Evolutionary conservation across 73 alveolate genomes (phyloP).

Genomic region (Diophrys sp.): DNA sequence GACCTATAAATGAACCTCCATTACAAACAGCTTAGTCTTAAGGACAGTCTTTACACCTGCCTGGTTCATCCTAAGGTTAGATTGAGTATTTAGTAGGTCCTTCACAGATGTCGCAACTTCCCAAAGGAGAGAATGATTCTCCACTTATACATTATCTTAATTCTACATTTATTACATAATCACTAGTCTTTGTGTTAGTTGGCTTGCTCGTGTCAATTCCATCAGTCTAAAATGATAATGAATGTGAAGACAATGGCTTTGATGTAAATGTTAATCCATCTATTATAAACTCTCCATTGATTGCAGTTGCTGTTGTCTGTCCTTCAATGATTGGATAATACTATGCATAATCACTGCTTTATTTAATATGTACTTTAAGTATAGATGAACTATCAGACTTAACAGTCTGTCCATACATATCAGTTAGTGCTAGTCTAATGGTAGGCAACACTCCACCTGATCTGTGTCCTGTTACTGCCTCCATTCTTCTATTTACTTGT

Average conservation of each 20-base stretch:
- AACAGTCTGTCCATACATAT: slow-evolving; percentile 31
- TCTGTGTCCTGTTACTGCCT: not conserved
- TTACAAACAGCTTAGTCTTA: slow-evolving; percentile 20
- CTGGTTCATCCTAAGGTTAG: slow-evolving; percentile 8
- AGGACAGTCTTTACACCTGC: slow-evolving; percentile 21
- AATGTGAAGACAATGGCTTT: slow-evolving; percentile 18
- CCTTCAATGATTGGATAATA: slow-evolving; percentile 31
- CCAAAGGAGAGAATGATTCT: slow-evolving; percentile 28
- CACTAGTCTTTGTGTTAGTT: not conserved
- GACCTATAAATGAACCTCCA: slow-evolving; percentile 30
- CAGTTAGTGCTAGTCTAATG: slow-evolving; percentile 21
- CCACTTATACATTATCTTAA: slow-evolving; percentile 33
- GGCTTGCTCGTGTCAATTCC: slow-evolving; percentile 42
- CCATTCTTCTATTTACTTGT: slow-evolving; percentile 6
- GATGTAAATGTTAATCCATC: slow-evolving; percentile 18
- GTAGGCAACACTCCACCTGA: slow-evolving; percentile 32
- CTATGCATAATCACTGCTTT: not conserved
- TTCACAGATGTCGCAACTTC: slow-evolving; percentile 14
- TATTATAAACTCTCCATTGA: slow-evolving; percentile 1
- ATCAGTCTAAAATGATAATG: slow-evolving; percentile 1
- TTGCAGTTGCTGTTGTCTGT: not conserved
- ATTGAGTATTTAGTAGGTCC: slow-evolving; percentile 10
- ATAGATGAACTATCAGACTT: slow-evolving; percentile 7
- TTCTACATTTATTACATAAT: not conserved
- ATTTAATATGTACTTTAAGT: not conserved